Evolutionary conservation across 805 yeast genomes (phyloP).

Genomic region (Lipomyces chichibuensis): DNA sequence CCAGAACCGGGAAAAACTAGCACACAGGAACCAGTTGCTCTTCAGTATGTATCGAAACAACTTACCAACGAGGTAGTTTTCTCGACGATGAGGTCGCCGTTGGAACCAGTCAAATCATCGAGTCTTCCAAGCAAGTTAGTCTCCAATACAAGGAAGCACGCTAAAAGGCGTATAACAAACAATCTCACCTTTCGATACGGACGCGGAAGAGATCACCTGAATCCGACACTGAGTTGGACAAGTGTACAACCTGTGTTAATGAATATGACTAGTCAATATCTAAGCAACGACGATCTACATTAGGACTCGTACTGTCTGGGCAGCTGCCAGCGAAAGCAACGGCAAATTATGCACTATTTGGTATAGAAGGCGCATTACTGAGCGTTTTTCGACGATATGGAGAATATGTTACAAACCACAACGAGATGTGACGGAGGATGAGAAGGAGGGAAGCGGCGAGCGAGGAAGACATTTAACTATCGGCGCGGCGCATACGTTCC

Average conservation of each 20-base stretch:
- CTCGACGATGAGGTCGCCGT: constrained; percentile 8
- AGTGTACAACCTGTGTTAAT: not conserved
- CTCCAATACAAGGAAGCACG: not conserved
- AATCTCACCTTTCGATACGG: not conserved
- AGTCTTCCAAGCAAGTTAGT: not conserved
- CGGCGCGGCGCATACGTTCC: not conserved
- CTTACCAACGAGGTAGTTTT: constrained; percentile 1
- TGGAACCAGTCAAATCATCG: not conserved
- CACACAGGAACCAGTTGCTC: not conserved
- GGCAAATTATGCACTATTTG: not conserved
- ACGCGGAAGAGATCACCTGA: constrained; percentile 1
- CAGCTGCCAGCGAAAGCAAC: not conserved
- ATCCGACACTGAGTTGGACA: constrained; percentile 3
- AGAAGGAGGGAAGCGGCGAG: not conserved
- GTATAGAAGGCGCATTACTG: not conserved
- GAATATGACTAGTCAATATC: not conserved
- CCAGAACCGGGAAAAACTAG: not conserved
- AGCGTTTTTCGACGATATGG: not conserved
- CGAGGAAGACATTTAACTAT: too few relatives aligned
- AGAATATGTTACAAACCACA: not conserved
- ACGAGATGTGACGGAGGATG: not conserved
- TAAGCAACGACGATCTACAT: not conserved
- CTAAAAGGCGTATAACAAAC: not conserved
- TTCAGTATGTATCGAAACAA: not conserved
- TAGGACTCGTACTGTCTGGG: not conserved